phyloP scores from a whole-genome alignment of 257 asterid species.

The Solanum lycopersicoides region DNA sequence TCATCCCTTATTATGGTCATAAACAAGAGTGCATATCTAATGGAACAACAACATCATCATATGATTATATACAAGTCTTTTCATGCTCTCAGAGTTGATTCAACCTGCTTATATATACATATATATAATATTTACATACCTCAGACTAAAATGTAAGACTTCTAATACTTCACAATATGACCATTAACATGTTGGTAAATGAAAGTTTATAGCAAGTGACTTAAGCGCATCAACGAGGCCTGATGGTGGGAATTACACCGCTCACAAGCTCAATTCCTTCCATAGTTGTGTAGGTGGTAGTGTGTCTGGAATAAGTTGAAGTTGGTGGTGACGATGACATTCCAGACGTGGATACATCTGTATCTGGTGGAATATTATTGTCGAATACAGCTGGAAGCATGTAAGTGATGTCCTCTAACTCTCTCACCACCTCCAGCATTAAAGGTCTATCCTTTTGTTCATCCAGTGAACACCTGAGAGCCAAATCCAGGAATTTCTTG shows the following conservation, averaged over 20 bases:
- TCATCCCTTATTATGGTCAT: background rate
- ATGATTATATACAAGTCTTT: background rate
- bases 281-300: constrained; percentile 5
- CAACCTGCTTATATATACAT: background rate
- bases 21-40: background rate
- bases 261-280: constrained; percentile 26
- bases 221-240: constrained; percentile 11
- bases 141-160: background rate
- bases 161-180: background rate
- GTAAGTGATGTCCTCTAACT: constrained; percentile 12
- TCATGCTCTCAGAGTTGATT: background rate
- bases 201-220: background rate
- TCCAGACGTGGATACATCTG: constrained; percentile 2
- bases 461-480: constrained; percentile 26
- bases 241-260: constrained; percentile 20
- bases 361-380: background rate
- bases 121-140: background rate
- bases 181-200: background rate
- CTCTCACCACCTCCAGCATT: constrained; percentile 28
- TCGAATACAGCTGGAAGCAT: constrained; percentile 19
- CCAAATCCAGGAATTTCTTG: constrained; percentile 17
- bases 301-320: constrained; percentile 9
- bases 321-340: background rate
- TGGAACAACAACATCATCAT: background rate
- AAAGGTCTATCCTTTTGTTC: constrained; percentile 22